These are phyloP conservation scores for Cutaneotrichosporon arboriforme DNA, from an alignment of 1,284 basidiomycete species.

Conservation along the genomic window DNA sequence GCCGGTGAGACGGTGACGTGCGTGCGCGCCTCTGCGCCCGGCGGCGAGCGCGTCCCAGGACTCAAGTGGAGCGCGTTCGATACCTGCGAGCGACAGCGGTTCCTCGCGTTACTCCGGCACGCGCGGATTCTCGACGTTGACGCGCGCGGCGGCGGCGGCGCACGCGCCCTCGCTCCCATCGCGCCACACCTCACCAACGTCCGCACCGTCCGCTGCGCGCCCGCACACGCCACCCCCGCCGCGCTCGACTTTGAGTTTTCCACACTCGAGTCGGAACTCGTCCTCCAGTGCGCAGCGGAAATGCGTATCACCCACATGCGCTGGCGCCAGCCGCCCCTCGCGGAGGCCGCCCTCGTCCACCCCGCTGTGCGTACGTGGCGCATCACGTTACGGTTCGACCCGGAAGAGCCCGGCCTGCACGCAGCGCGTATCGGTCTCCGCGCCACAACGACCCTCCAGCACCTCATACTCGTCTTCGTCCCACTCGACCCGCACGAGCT, in stretches of 20 bases:
- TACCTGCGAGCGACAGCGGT: neutral
- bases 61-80: conserved; percentile 5
- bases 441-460: neutral
- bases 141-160: neutral
- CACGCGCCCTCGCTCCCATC: neutral
- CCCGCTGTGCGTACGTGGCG: neutral
- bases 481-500: conserved; percentile 3
- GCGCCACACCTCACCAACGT: neutral
- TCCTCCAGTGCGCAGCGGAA: conserved; percentile 1
- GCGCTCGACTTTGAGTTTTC: neutral
- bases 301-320: neutral
- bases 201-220: neutral
- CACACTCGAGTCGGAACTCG: neutral
- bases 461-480: neutral
- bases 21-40: neutral
- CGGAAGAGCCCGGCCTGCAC: conserved; percentile 1
- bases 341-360: neutral
- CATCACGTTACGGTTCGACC: neutral
- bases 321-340: conserved; percentile 7
- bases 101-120: neutral
- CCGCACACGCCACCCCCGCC: no score
- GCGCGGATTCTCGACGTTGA: conserved; percentile 4
- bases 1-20: neutral
- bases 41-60: conserved; percentile 5
- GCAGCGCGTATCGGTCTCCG: neutral